These are phyloP conservation scores for Sporobolomyces roseus DNA, from an alignment of 768 basidiomycete species.

Conservation along the genomic window DNA sequence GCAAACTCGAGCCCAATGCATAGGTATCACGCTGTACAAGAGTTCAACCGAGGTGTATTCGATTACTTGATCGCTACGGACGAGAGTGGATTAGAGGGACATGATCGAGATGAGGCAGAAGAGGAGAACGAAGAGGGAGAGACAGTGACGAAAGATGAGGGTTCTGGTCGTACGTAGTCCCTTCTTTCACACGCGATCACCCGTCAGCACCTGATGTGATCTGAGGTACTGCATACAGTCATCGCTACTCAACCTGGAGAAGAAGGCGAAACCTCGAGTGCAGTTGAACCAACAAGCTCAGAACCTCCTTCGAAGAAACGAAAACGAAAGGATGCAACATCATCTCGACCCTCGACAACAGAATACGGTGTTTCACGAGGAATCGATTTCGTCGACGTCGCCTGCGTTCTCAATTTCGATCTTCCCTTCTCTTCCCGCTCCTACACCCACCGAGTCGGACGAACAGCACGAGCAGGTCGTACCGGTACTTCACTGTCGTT, in stretches of 20 bases:
- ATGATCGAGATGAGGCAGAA: conserved; percentile 57
- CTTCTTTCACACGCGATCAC: no score
- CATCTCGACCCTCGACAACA: conserved; percentile 55
- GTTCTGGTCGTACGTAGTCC: not conserved
- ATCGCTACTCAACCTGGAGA: conserved; percentile 41
- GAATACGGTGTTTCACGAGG: conserved; percentile 95
- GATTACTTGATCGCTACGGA: conserved; percentile 99
- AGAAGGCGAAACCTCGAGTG: not conserved
- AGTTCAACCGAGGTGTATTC: conserved; percentile 97
- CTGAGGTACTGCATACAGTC: conserved; percentile 12
- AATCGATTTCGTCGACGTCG: conserved; percentile 92
- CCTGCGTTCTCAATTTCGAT: conserved; percentile 97
- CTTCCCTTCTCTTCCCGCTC: conserved; percentile 79
- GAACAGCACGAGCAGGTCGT: conserved; percentile 92
- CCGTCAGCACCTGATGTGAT: not conserved
- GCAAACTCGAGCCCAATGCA: no score
- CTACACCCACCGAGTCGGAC: conserved; percentile 92
- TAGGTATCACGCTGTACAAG: conserved; percentile 94
- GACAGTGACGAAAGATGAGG: conserved; percentile 21
- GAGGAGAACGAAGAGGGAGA: conserved; percentile 49
- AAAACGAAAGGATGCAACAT: conserved; percentile 55
- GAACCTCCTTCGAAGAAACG: conserved; percentile 47
- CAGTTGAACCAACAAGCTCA: not conserved
- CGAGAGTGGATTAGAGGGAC: conserved; percentile 63
- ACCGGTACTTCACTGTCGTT: conserved; percentile 89